Percentiles rank a stretch among this genome's conserved stretches.
Evolutionary conservation across 176 grass and related monocot genomes (phyloP).

Genomic region (Oryza coarctata): DNA sequence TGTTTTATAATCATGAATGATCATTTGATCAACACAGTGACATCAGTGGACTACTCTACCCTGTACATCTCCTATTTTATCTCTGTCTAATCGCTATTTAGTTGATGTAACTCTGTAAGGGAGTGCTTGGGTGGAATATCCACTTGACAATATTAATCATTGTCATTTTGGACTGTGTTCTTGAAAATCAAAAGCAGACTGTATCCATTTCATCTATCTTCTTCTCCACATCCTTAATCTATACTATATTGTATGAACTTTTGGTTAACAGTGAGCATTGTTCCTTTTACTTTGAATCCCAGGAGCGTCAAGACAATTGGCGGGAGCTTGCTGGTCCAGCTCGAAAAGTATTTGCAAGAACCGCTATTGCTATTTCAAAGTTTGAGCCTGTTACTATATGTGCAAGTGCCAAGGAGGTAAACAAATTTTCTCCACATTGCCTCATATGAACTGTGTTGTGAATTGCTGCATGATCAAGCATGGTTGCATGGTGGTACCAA

Average conservation of each 20-base stretch:
- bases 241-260: neutral
- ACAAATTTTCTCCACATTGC: neutral
- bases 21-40: neutral
- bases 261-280: neutral
- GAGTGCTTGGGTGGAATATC: neutral
- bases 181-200: neutral
- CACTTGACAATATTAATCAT: neutral
- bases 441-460: neutral
- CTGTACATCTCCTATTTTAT: neutral
- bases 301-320: constrained; percentile 96
- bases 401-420: constrained; percentile 66
- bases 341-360: constrained; percentile 51
- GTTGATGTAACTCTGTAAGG: neutral
- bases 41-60: neutral
- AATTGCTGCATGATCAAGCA: neutral
- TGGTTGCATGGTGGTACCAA: neutral
- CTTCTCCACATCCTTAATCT: neutral
- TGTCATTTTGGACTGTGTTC: neutral
- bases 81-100: neutral
- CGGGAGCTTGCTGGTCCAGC: constrained; percentile 61
- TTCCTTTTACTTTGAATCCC: constrained; percentile 29
- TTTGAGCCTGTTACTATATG: constrained; percentile 85
- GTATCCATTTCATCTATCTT: neutral
- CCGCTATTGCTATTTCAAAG: constrained; percentile 72
- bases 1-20: neutral